Evolutionary conservation across 495 filamentous ascomycete genomes (phyloP).

Genomic region (Aspergillus kassunensis): DNA sequence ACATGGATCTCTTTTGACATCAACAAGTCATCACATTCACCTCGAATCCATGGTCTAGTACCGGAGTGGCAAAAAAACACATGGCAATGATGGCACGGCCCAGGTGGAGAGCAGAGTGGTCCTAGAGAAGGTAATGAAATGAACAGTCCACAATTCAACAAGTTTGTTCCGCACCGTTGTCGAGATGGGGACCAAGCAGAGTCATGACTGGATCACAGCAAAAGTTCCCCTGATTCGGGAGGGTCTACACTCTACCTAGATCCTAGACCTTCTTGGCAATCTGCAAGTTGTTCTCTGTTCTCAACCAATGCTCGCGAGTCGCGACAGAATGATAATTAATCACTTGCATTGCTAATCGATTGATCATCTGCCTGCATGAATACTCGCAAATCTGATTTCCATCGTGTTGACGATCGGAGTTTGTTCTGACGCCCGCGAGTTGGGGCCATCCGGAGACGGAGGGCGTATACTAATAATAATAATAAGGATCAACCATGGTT

Average conservation of each 20-base stretch:
- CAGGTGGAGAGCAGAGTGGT: slow-evolving; percentile 10
- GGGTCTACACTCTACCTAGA: slow-evolving; percentile 13
- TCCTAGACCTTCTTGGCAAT: slow-evolving; percentile 6
- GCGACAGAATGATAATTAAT: slow-evolving; percentile 1
- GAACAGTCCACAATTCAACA: slow-evolving; percentile 19
- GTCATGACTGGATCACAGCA: slow-evolving; percentile 8
- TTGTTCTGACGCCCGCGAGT: not conserved
- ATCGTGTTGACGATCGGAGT: slow-evolving; percentile 1
- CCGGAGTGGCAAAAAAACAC: slow-evolving; percentile 10
- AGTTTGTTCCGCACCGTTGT: slow-evolving; percentile 23
- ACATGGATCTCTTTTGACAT: slow-evolving; percentile 5
- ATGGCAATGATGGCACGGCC: slow-evolving; percentile 2
- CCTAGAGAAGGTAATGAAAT: slow-evolving; percentile 16
- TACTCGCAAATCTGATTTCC: no score
- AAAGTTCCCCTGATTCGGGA: slow-evolving; percentile 13
- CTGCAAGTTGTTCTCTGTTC: not conserved
- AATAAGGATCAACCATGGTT: slow-evolving; percentile 22
- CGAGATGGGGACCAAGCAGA: not conserved
- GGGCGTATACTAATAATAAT: not conserved
- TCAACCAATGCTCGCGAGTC: no score
- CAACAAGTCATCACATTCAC: not conserved
- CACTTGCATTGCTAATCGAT: slow-evolving; percentile 1
- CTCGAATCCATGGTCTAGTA: slow-evolving; percentile 6
- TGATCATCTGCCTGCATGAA: not conserved
- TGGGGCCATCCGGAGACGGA: not conserved